These are phyloP conservation scores for Fusarium lyarnte DNA, from an alignment of 2,329 filamentous ascomycete species.

Conservation along the genomic window DNA sequence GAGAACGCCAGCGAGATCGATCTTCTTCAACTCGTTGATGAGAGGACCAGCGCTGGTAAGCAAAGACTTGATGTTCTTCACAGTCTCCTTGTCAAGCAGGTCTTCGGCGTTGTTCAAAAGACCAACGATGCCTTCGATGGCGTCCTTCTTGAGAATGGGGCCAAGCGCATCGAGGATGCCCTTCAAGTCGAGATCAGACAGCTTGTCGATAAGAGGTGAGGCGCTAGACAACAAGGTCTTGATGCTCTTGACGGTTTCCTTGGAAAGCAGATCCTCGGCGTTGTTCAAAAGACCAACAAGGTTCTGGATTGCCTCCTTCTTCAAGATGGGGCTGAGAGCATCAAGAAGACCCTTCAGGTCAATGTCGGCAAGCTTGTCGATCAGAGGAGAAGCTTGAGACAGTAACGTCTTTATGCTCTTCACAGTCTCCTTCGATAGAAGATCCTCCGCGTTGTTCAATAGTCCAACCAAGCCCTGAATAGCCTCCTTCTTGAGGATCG, in stretches of 20 bases:
- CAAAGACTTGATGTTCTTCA: slow-evolving; percentile 41
- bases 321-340: slow-evolving; percentile 49
- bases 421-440: slow-evolving; percentile 34
- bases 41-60: slow-evolving; percentile 45
- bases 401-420: slow-evolving; percentile 35
- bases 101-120: slow-evolving; percentile 42
- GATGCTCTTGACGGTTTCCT: slow-evolving; percentile 30
- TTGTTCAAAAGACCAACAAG: slow-evolving; percentile 46
- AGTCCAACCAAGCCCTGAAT: slow-evolving; percentile 43
- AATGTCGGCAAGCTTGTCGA: slow-evolving; percentile 43
- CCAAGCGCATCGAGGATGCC: slow-evolving; percentile 42
- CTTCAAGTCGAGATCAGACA: slow-evolving; percentile 49
- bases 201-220: slow-evolving; percentile 39
- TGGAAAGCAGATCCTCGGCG: slow-evolving; percentile 41
- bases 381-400: slow-evolving; percentile 21
- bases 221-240: slow-evolving; percentile 33
- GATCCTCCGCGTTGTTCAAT: slow-evolving; percentile 38
- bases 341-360: slow-evolving; percentile 46
- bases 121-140: slow-evolving; percentile 40
- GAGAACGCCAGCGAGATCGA: slow-evolving; percentile 49
- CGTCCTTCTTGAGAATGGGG: slow-evolving; percentile 42
- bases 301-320: slow-evolving; percentile 43
- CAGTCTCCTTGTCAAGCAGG: slow-evolving; percentile 33
- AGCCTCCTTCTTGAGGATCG: slow-evolving; percentile 41
- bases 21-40: slow-evolving; percentile 44